Evolutionary conservation across 257 asterid species (phyloP), one percentile per base, ranked within the genome.

Genomic region (Ballota nigra): DNA sequence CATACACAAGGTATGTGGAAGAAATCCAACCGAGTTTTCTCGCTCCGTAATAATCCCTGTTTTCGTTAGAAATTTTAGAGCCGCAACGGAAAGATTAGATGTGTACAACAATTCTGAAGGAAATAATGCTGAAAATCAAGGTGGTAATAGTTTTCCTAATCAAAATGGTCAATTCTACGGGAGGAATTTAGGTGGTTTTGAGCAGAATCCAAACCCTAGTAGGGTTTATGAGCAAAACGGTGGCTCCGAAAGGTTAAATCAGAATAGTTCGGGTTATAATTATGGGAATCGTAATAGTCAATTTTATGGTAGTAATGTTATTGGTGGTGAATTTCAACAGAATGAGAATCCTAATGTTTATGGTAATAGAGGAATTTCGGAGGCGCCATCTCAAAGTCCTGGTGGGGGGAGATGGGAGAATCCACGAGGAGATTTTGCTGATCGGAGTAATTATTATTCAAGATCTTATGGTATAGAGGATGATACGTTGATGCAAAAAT

Each of bases 41-140:
- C 51, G 16, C 72, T 31, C 67, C 6, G 6, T 66, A 10, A 68
- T 65, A 41, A 34, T 69, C 71, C 75, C 58, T 63, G 20, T 18
- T 75, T 80, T 68, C 53, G 74, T 63, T 52, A 80, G 82, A 70
- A 78, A 53, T 76, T 70, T 78, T 26, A 47, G 81, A 7, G 75
- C 84, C 61, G 92, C 89, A 58, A 29, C 89, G 15, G 89, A 87
- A 86, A 73, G 83, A 67, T 73, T 71, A 11, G 86, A 87, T 26
- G 2, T 65, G 55, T 74, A 77, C 78, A 49, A 43, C 63, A 61
- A 66, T 49, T 69, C 61, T 64, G 89, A 78, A 41, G 75, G 74
- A 20, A 76, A 23, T 80, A 29, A 41, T 11, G 56, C 31, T 24
- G 88, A 68, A 18, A 68, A 63, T 75, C 62, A 66, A 20, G 20